Conservation (phyloP, 192 early-diverging fungal genomes). For the Coemansia sp. region DNA sequence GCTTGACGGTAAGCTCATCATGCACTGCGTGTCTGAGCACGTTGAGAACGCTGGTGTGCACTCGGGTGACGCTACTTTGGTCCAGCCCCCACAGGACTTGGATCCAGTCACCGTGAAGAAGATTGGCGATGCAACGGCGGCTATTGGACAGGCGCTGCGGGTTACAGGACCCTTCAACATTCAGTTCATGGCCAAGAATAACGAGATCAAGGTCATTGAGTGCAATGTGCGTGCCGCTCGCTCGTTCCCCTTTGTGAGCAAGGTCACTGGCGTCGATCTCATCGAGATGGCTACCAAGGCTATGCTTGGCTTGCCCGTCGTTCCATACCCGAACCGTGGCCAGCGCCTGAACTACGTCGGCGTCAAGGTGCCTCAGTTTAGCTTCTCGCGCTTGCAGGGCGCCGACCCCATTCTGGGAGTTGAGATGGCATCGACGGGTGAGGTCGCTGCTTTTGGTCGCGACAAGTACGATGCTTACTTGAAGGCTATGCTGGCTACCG, state of each 20-base stretch:
- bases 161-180: slow-evolving; percentile 99
- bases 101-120: slow-evolving; percentile 92
- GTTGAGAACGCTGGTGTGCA: slow-evolving; percentile 99
- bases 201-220: slow-evolving; percentile 99
- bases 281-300: slow-evolving; percentile 97
- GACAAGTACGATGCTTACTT: slow-evolving; percentile 99
- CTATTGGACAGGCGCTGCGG: slow-evolving; percentile 89
- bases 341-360: slow-evolving; percentile 82
- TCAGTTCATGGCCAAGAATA: slow-evolving; percentile 99
- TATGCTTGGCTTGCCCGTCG: slow-evolving; percentile 81
- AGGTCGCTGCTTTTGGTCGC: slow-evolving; percentile 96
- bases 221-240: slow-evolving; percentile 97
- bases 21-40: slow-evolving; percentile 97
- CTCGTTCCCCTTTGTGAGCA: slow-evolving; percentile 97
- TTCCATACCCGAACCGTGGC: slow-evolving; percentile 75
- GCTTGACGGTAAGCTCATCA: slow-evolving; percentile 83
- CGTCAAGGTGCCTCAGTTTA: slow-evolving; percentile 98
- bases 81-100: slow-evolving; percentile 93
- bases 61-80: slow-evolving; percentile 96
- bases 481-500: slow-evolving; percentile 91
- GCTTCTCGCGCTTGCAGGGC: slow-evolving; percentile 90
- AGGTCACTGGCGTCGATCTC: slow-evolving; percentile 91
- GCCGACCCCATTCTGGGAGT: slow-evolving; percentile 98
- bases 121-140: slow-evolving; percentile 87
- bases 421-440: slow-evolving; percentile 99